Percentiles rank a stretch among this genome's conserved stretches.
These are phyloP conservation scores for Malassezia restricta DNA, from an alignment of 1,284 basidiomycete genomes.

Conservation along the genomic window DNA sequence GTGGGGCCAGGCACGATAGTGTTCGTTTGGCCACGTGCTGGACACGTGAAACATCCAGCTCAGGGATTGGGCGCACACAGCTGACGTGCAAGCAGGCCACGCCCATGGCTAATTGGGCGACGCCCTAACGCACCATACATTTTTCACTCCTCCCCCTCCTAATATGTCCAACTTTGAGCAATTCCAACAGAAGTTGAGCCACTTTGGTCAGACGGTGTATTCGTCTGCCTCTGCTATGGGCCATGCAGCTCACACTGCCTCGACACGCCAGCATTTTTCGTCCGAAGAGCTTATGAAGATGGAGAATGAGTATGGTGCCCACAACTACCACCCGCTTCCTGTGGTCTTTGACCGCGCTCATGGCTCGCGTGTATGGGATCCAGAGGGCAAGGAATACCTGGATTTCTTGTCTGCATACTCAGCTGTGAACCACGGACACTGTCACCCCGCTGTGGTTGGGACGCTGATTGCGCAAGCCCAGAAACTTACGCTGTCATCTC, in stretches of 20 bases:
- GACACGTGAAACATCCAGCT: no score
- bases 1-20: no score
- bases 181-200: conserved; percentile 6
- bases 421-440: conserved; percentile 74
- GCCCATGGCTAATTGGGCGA: no score
- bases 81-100: no score
- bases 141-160: background rate
- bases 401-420: conserved; percentile 90
- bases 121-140: background rate
- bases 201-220: background rate
- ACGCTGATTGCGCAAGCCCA: conserved; percentile 74
- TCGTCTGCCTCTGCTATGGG: conserved; percentile 1
- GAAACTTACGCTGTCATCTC: conserved; percentile 80
- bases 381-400: conserved; percentile 58
- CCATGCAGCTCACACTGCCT: conserved; percentile 15
- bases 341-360: conserved; percentile 81
- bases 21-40: no score
- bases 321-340: conserved; percentile 88
- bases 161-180: conserved; percentile 11
- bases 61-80: no score
- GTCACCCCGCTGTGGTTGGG: conserved; percentile 76
- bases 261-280: conserved; percentile 26
- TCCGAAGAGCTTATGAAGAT: conserved; percentile 61
- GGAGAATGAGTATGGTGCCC: conserved; percentile 71
- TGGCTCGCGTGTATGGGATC: conserved; percentile 91